Conservation (phyloP, 148 eudicot genomes). For the Agrostemma githago region DNA sequence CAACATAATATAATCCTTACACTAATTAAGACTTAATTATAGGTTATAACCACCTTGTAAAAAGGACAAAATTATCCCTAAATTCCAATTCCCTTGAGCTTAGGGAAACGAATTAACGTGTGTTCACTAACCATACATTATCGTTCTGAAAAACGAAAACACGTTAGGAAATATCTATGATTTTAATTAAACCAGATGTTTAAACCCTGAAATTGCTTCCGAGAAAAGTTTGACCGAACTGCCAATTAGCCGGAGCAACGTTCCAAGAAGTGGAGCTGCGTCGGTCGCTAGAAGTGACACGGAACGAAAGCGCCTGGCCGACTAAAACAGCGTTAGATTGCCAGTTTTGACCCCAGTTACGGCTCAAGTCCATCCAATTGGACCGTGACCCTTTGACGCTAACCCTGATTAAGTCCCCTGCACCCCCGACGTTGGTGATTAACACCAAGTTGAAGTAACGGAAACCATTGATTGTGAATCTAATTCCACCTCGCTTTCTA, state of each 20-base stretch:
- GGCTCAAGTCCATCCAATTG: slow-evolving; percentile 65
- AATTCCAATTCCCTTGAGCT: background rate
- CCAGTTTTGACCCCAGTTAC: slow-evolving; percentile 95
- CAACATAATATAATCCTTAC: background rate
- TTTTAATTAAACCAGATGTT: background rate
- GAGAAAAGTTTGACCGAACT: slow-evolving; percentile 72
- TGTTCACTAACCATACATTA: no score
- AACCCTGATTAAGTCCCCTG: slow-evolving; percentile 57
- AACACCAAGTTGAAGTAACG: slow-evolving; percentile 80
- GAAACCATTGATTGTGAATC: slow-evolving; percentile 81
- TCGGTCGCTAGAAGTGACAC: slow-evolving; percentile 59
- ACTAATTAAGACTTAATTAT: no score
- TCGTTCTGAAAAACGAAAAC: no score
- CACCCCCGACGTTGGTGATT: slow-evolving; percentile 80
- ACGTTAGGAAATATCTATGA: no score
- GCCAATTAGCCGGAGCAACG: slow-evolving; percentile 62
- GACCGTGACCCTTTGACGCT: slow-evolving; percentile 60
- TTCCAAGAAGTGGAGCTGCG: slow-evolving; percentile 65
- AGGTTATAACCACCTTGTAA: background rate
- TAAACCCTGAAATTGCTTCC: slow-evolving; percentile 77
- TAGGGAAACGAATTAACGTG: no score
- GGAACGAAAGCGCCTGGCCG: slow-evolving; percentile 70
- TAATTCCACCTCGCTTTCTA: slow-evolving; percentile 62
- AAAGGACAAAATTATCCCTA: background rate
- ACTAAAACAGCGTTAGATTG: slow-evolving; percentile 56